Evolutionary conservation across 2,329 filamentous ascomycete species (phyloP), one percentile per base, ranked within the genome.

Genomic region (Penicillium sp.): DNA sequence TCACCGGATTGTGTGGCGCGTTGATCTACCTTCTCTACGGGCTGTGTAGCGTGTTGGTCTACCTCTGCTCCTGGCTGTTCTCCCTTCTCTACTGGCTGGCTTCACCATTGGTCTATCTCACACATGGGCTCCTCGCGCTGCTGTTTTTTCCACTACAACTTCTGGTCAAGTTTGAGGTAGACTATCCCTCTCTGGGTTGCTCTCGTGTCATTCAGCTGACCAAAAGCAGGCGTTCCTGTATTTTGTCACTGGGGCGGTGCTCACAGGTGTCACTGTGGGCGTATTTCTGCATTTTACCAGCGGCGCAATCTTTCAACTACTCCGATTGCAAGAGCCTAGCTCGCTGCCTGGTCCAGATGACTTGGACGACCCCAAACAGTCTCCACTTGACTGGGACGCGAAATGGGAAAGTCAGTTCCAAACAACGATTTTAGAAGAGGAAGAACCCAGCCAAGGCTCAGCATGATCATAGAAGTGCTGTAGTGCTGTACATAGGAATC

Each of bases 201-300:
- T 6, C 10, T n/a, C 11, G n/a, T 27, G 25, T 13, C 4, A 4
- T 27, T 9, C 5, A 17, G 31, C 33, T 36, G 18, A 47, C 29
- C 30, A 11, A 36, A 27, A 4, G 10, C 7, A 48, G 51, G 44
- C 43, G 19, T 49, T 58, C 17, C 38, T 52, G 11, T 47, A 43
- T 35, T 50, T 54, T 23, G 41, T 45, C 27, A 43, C 45, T 7
- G 75, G 81, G 16, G 87, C 86, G 6, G 74, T 78, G 20, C 63
- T 86, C 13, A 72, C 87, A 36, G 87, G 87, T n/a, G 66, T 82
- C 36, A 35, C 79, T 8, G 70, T 81, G 18, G 86, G 85, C 36
- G 62, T 81, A 35, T 50, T 77, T 13, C 63, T 89, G 29, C 75
- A 79, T 55, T 65, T 79, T 37, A 71, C 73, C 13, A 83, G 80